These are phyloP conservation scores for Anthracocystis panici-leucophaei DNA, from an alignment of 1,284 basidiomycete species.

Conservation along the genomic window DNA sequence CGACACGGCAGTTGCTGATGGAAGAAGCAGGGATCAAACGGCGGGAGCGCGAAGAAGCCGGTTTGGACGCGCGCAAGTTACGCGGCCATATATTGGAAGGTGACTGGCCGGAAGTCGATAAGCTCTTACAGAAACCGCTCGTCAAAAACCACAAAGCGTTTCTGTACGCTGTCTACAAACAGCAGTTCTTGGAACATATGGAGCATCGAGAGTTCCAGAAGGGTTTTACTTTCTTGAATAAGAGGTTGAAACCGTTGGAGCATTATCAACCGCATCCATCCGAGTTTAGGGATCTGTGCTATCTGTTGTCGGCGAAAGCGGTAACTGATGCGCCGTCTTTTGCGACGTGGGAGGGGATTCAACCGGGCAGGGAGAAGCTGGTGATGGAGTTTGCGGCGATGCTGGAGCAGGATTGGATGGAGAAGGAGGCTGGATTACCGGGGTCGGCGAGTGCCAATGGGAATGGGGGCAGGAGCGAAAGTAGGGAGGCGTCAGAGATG, in stretches of 20 bases:
- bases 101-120: conserved; percentile 71
- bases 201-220: conserved; percentile 71
- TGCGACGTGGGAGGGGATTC: conserved; percentile 72
- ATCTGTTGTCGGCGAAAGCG: conserved; percentile 70
- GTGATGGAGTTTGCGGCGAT: conserved; percentile 65
- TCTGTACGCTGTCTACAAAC: conserved; percentile 70
- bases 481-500: conserved; percentile 22
- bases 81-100: conserved; percentile 72
- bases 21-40: conserved; percentile 69
- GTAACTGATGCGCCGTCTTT: conserved; percentile 73
- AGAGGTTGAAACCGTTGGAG: conserved; percentile 72
- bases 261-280: conserved; percentile 73
- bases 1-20: conserved; percentile 69
- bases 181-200: conserved; percentile 72
- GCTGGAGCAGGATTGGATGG: conserved; percentile 63
- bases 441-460: conserved; percentile 25
- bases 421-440: conserved; percentile 45
- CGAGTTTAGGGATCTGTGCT: conserved; percentile 72
- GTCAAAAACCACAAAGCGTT: conserved; percentile 72
- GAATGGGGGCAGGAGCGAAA: conserved; percentile 3
- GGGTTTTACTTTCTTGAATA: conserved; percentile 73
- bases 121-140: conserved; percentile 69
- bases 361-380: conserved; percentile 70
- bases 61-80: conserved; percentile 70
- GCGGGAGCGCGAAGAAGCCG: conserved; percentile 64